Evolutionary conservation across 2,329 filamentous ascomycete species (phyloP), one percentile per base, ranked within the genome.

Genomic region (Westerdykella ornata): DNA sequence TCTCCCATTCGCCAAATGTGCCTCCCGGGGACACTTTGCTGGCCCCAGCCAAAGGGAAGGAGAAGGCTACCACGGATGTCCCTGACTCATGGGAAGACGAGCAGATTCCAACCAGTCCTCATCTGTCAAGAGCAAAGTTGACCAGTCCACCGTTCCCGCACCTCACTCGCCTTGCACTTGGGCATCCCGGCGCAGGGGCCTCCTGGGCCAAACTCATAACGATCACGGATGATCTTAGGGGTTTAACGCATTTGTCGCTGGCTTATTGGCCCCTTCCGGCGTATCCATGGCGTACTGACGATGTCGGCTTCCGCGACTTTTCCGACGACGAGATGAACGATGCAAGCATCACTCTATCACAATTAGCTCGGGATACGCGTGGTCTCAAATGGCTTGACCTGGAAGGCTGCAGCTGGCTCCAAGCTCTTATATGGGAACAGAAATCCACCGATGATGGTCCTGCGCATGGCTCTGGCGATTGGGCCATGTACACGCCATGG

Each of bases 341-440:
- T 56, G 72, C 77, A 1, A 70, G 75, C 1, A 71, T 71, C 14
- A 71, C 81, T 15, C 65, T 82, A 1, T 72, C 76, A 5, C 73
- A 73, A 17, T 65, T 82, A 1, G 77, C 74, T 18, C 64, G 69
- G 35, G 69, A 71, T 33, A 75, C 77, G 0, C 76, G 80, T 49
- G 77, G 76, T 34, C 65, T 82, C 2, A 71, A 73, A 50, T 81
- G 77, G 76, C 68, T 82, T 2, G 79, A 82, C 50, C 62, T 82
- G 1, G 75, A 80, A 55, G 78, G 78, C 7, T 82, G 79, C 51
- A 63, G 68, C 16, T 82, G 79, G 79, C 53, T 74, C 22, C 64
- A 68, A 13, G 75, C 77, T 0, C 56, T 82, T 20, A 68, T 59
- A 18, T 75, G 69, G 68, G 8, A 26, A 8, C 22, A 26, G 22